phyloP scores from a whole-genome alignment of 108 stramenopile genomes.

The Nannochloropsis oceanica region DNA sequence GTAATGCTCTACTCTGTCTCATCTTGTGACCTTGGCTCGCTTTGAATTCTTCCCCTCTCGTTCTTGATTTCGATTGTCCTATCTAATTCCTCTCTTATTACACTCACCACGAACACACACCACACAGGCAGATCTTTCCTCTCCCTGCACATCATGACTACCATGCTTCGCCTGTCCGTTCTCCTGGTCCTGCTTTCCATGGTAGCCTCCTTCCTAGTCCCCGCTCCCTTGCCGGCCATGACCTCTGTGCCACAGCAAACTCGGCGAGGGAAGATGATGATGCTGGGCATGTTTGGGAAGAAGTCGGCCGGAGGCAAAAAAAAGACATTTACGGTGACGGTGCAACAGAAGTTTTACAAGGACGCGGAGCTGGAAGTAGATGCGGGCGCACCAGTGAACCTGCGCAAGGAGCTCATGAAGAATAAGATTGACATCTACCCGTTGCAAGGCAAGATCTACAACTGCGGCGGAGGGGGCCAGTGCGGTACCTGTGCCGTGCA shows the following conservation, averaged over 20 bases:
- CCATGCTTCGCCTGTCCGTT: neutral
- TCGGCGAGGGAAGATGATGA: neutral
- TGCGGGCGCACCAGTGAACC: neutral
- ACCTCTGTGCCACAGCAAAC: neutral
- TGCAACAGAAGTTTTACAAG: slow-evolving; percentile 25
- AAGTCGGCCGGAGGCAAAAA: neutral
- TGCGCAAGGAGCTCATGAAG: slow-evolving; percentile 19
- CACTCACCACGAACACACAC: too few relatives aligned
- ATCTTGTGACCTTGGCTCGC: too few relatives aligned
- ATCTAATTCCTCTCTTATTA: too few relatives aligned
- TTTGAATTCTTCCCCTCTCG: too few relatives aligned
- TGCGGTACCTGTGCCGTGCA: slow-evolving; percentile 30
- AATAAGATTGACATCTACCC: slow-evolving; percentile 26
- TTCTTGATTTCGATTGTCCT: too few relatives aligned
- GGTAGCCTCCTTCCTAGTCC: neutral
- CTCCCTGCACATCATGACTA: neutral
- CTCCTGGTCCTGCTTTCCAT: neutral
- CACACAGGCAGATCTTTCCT: too few relatives aligned
- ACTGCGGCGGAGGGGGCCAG: slow-evolving; percentile 24
- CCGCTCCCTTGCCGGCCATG: neutral
- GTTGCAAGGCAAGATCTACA: slow-evolving; percentile 6
- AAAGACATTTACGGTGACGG: slow-evolving; percentile 11
- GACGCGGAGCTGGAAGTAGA: slow-evolving; percentile 3
- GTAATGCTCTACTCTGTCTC: too few relatives aligned
- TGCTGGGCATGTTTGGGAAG: neutral